Base-by-base conservation (phyloP, 257 asterid species). In the Nicotiana paniculata region DNA sequence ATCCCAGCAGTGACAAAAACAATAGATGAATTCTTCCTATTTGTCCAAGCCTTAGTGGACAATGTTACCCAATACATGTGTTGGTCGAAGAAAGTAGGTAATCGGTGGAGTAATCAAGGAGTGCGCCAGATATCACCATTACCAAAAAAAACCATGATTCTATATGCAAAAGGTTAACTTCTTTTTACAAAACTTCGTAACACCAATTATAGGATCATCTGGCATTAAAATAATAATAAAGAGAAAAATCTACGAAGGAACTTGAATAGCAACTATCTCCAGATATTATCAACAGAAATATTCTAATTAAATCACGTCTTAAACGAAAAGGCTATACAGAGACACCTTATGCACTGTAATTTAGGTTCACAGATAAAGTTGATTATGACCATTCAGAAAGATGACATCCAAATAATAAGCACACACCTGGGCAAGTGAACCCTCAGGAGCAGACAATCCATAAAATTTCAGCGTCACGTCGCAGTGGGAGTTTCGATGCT, bases 391-490 rank as follows among this genome's bases (percentile, higher is more conserved):
- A 39, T 69, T 39, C 77, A 69, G 32, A 51, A 28, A 75, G 46
- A 75, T 51, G 24, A 24, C 63, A 75, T 51, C 28, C 28, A 51
- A 75, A 67, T 26, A 75, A 90, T 26, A 75, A 90, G 82, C 53
- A 83, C 91, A 84, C 70, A 96, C 99, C 99, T 96, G 97, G 55
- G 95, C 98, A 86, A 96, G 95, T 61, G 99, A 93, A 84, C 99
- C 99, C 90, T 96, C 99, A 59, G 99, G 99, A 81, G 99, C 91
- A 83, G 94, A 90, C 78, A 96, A 88, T 72, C 99, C 99, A 88
- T 94, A 94, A 67, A 91, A 92, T 88, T 93, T 96, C 91, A 96
- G 85, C 28, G 92, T 90, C 84, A 93, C 93, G 79, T 94, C 99
- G 82, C 97, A 96, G 69, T 90, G 91, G 80, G 91, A 89, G 90